A percentile compares a stretch with the other conserved stretches of the same genome.
Conservation (phyloP, 1,284 basidiomycete species). For the Microbotryum silenes-acaulis region DNA sequence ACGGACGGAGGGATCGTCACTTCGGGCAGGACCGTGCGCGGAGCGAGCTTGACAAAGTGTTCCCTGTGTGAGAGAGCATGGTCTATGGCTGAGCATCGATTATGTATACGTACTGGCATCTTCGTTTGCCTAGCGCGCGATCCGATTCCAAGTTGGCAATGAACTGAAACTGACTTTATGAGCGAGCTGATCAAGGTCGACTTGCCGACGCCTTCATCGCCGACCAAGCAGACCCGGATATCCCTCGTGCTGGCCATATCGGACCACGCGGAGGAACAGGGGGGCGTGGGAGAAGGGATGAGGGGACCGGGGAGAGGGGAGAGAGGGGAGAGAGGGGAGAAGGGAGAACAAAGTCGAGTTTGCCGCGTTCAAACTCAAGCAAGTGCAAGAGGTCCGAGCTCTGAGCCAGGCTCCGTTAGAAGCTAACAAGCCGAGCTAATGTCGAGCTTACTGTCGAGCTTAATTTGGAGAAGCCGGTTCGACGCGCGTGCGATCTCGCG, state of each 20-base stretch:
- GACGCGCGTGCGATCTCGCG: background rate
- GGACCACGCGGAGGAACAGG: no score
- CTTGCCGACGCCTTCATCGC: conserved; percentile 91
- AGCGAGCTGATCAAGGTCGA: conserved; percentile 89
- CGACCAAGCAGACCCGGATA: conserved; percentile 86
- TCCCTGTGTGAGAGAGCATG: conserved; percentile 17
- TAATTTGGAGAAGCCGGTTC: background rate
- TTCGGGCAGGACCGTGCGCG: conserved; percentile 86
- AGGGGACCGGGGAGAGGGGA: no score
- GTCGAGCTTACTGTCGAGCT: no score
- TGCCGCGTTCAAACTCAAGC: no score
- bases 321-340: no score
- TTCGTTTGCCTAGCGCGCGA: no score
- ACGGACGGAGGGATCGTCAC: conserved; percentile 93
- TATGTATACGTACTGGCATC: no score
- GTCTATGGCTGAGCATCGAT: no score
- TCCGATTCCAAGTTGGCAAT: background rate
- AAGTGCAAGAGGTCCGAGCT: no score
- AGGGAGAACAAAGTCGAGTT: background rate
- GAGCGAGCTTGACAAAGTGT: conserved; percentile 28
- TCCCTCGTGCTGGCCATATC: conserved; percentile 47
- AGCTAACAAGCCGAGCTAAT: no score
- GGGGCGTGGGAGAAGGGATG: no score
- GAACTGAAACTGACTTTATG: conserved; percentile 41
- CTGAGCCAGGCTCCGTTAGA: no score